Conservation (phyloP, 805 yeast species). For the Suhomyces prunicola region DNA sequence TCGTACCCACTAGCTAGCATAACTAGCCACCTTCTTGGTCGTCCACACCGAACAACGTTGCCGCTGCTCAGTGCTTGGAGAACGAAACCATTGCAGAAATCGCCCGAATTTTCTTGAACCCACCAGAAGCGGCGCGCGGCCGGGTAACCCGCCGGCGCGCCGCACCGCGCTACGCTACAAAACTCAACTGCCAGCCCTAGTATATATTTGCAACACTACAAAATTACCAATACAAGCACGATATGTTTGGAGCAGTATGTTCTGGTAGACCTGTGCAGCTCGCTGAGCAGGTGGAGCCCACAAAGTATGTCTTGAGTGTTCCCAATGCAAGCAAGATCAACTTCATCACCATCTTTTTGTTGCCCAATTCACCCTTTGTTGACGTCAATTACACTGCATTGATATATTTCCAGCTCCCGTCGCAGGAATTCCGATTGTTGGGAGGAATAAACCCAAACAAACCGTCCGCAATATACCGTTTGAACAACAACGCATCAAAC, state of each 20-base stretch:
- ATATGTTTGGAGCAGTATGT: conserved; percentile 74
- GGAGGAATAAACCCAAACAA: conserved; percentile 63
- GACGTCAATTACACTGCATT: conserved; percentile 77
- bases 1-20: conserved; percentile 1
- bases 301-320: conserved; percentile 63
- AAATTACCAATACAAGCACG: not conserved
- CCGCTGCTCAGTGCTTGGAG: conserved; percentile 1
- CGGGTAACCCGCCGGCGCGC: conserved; percentile 2
- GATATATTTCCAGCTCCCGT: conserved; percentile 81
- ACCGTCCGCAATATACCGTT: conserved; percentile 89
- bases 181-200: conserved; percentile 3
- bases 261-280: conserved; percentile 61
- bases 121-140: not conserved
- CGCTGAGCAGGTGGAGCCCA: conserved; percentile 65
- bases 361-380: conserved; percentile 68
- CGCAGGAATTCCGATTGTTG: conserved; percentile 58
- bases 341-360: conserved; percentile 77
- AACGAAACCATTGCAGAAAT: not conserved
- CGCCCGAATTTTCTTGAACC: conserved; percentile 3
- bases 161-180: not conserved
- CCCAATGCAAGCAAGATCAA: conserved; percentile 64
- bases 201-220: not conserved
- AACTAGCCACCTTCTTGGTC: conserved; percentile 13
- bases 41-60: conserved; percentile 3
- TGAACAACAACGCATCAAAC: conserved; percentile 44